Base-by-base conservation (phyloP, 441 rosid species). In the Pelargonium australe region DNA sequence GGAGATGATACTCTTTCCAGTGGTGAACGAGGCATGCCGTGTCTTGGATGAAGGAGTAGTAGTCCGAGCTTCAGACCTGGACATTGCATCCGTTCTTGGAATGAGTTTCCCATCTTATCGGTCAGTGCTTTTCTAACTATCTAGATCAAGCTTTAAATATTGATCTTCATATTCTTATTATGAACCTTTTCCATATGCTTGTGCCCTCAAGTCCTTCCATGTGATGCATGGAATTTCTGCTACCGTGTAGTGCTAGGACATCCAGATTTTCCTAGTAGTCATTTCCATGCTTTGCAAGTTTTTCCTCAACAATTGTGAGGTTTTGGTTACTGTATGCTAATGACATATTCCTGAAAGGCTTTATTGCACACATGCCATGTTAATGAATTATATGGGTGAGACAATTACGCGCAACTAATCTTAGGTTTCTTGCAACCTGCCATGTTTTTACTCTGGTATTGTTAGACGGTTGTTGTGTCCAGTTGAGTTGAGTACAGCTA, bases 21-120 rank as follows among this genome's bases (percentile, higher is more conserved):
- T 89, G 71, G 94, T 91, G 67, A 94, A 91, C 40, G 99, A 94
- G 85, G 89, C 96, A 7, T 91, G 97, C 64, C 96, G 96, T 60
- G 88, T 91, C 72, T 80, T 94, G 31, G 94, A 87, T n/a, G 97
- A 94, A 82, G 90, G 86, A 64, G 75, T 94, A 7, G 92, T 94
- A 25, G 81, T 91, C 76, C 86, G 88, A 75, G 92, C 97, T 10
- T 83, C 97, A n/a, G 99, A 94, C 81, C 89, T 91, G 63, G 99
- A 94, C 78, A 79, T 84, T 64, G 92, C 99, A 12, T 88, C 99
- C 75, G 91, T 94, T 53, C 91, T 89, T 31, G 99, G 99, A 78
- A 91, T 94, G 97, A 89, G 99, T 73, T 94, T 94, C 80, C 99
- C 99, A 70, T 84, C 92, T 76, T 94, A 87, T 75, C 91, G 87